Evolutionary conservation across 352 stramenopile species (phyloP).

Genomic region (Globisporangium polare): DNA sequence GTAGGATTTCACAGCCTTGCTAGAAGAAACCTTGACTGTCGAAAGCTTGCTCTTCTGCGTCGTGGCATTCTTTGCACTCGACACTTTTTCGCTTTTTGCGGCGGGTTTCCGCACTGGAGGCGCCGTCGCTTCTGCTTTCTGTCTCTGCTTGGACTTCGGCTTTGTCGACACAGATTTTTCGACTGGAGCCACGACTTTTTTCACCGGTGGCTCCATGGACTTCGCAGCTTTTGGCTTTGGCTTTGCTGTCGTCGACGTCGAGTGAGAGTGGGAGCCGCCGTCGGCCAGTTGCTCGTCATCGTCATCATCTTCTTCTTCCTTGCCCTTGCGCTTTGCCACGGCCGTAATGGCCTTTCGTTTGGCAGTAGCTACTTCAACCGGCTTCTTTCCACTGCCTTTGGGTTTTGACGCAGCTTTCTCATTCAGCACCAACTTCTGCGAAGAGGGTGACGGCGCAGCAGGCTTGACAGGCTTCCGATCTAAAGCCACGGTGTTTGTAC

Average conservation of each 20-base stretch:
- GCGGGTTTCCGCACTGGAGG: not conserved
- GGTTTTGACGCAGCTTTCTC: not conserved
- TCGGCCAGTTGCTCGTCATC: not conserved
- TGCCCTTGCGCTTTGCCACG: not conserved
- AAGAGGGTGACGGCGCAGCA: not conserved
- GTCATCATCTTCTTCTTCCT: not conserved
- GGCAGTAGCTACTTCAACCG: not conserved
- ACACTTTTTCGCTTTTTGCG: not conserved
- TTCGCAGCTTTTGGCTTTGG: not conserved
- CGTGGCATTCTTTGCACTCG: not conserved
- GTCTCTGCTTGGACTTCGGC: not conserved
- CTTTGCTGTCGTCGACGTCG: not conserved
- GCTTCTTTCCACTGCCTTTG: not conserved
- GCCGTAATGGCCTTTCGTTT: not conserved
- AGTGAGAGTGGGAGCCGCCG: not conserved
- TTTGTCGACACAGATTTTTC: not conserved
- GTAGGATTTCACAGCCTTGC: not conserved
- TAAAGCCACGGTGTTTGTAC: not conserved
- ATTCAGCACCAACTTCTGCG: slow-evolving; percentile 1
- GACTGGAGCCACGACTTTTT: not conserved
- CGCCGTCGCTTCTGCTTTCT: not conserved
- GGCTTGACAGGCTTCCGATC: not conserved
- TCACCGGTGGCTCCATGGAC: not conserved
- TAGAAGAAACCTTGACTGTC: not conserved
- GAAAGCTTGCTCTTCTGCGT: not conserved